A percentile compares a stretch with the other conserved stretches of the same genome.
Evolutionary conservation across 1,284 basidiomycete species (phyloP).

Genomic region (Marasmius fiardii): DNA sequence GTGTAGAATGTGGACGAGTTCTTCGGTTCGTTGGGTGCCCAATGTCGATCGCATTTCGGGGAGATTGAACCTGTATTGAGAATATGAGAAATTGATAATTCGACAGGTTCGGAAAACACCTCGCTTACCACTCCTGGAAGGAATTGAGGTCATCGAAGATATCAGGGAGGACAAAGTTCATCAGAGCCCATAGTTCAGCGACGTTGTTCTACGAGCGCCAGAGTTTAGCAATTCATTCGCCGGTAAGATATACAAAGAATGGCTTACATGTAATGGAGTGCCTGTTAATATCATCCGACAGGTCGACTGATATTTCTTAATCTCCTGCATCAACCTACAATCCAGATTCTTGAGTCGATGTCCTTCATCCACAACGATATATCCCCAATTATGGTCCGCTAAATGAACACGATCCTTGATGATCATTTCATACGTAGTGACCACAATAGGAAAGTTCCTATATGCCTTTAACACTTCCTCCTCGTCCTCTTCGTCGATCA

Average conservation of each 20-base stretch:
- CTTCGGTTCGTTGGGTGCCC: slow-evolving; percentile 55
- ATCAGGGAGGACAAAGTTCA: slow-evolving; percentile 93
- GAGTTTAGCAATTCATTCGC: neutral
- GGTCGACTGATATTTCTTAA: slow-evolving; percentile 84
- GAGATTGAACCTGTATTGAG: slow-evolving; percentile 63
- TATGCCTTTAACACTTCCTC: slow-evolving; percentile 9
- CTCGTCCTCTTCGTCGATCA: slow-evolving; percentile 18
- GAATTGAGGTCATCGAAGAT: slow-evolving; percentile 89
- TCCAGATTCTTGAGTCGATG: slow-evolving; percentile 93
- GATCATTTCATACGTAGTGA: slow-evolving; percentile 94
- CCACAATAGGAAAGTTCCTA: slow-evolving; percentile 66
- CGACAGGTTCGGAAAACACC: slow-evolving; percentile 1
- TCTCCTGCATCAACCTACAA: slow-evolving; percentile 86
- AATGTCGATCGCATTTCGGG: slow-evolving; percentile 59
- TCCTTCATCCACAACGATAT: slow-evolving; percentile 95
- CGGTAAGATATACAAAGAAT: neutral
- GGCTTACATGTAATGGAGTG: slow-evolving; percentile 83
- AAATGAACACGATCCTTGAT: slow-evolving; percentile 78
- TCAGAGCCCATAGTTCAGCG: slow-evolving; percentile 89
- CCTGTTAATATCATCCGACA: slow-evolving; percentile 93
- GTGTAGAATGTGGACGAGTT: slow-evolving; percentile 82
- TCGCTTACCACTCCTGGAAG: slow-evolving; percentile 90
- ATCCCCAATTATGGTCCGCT: slow-evolving; percentile 79
- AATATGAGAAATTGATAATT: neutral
- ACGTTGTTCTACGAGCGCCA: slow-evolving; percentile 76